A percentile compares a stretch with the other conserved stretches of the same genome.
These are phyloP conservation scores for Penicillium verhagenii DNA, from an alignment of 495 filamentous ascomycete genomes.

Conservation along the genomic window DNA sequence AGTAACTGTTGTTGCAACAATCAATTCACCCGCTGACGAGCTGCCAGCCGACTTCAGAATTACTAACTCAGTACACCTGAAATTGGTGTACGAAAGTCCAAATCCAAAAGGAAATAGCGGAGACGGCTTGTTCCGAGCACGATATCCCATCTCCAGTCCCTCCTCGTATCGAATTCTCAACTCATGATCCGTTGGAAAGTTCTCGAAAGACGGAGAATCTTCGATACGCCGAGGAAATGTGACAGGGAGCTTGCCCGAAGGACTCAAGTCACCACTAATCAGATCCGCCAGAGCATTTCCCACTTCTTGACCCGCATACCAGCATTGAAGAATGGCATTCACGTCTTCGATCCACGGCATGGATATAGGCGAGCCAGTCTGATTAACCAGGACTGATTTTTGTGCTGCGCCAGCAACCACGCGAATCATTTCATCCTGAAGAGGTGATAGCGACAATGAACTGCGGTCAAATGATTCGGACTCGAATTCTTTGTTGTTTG, in stretches of 20 bases:
- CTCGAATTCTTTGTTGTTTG: conserved; percentile 6
- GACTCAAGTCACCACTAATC: conserved; percentile 55
- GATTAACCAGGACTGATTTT: background rate
- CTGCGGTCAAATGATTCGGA: conserved; percentile 7
- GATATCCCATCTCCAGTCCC: conserved; percentile 4
- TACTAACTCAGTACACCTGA: background rate
- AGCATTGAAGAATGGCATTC: conserved; percentile 61
- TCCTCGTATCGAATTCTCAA: conserved; percentile 50
- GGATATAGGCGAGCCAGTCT: conserved; percentile 1
- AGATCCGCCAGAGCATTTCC: conserved; percentile 53
- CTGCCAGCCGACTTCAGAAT: background rate
- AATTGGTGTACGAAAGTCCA: background rate
- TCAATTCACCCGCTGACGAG: background rate
- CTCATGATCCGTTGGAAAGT: conserved; percentile 63
- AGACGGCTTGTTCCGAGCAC: background rate
- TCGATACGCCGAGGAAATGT: conserved; percentile 59
- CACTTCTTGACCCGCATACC: conserved; percentile 58
- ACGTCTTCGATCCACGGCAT: conserved; percentile 46
- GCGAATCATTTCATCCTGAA: background rate
- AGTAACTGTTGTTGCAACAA: background rate
- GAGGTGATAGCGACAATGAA: background rate
- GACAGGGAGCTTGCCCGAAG: conserved; percentile 47
- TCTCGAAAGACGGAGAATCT: conserved; percentile 63
- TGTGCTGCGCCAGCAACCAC: background rate
- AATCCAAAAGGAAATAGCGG: background rate